Evolutionary conservation across 345 rosid genomes (phyloP).

Genomic region (Carallia brachiata): DNA sequence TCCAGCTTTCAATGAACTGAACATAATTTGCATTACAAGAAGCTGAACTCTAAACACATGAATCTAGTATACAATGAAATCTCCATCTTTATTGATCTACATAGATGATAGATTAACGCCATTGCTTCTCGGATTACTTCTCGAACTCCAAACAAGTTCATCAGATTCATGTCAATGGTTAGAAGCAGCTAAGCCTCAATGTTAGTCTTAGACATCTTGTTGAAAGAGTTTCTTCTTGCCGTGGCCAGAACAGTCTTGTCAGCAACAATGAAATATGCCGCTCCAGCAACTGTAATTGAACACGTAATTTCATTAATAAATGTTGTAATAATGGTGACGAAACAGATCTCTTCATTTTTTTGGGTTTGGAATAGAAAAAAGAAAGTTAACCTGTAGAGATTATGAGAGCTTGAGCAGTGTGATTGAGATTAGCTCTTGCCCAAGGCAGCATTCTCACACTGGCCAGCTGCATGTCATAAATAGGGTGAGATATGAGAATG

Average conservation of each 20-base stretch:
- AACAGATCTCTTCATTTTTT: neutral
- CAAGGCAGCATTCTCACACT: constrained; percentile 73
- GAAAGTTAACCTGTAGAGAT: constrained; percentile 51
- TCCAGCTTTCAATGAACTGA: no score
- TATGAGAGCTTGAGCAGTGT: constrained; percentile 92
- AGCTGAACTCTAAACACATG: no score
- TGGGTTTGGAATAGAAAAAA: no score
- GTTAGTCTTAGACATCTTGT: constrained; percentile 19
- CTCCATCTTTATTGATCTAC: constrained; percentile 22
- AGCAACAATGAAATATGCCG: constrained; percentile 88
- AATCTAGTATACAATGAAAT: no score
- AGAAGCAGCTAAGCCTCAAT: constrained; percentile 22
- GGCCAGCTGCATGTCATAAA: constrained; percentile 47
- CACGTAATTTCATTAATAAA: neutral
- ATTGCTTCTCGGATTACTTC: neutral
- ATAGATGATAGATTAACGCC: constrained; percentile 14
- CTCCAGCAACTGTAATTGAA: constrained; percentile 60
- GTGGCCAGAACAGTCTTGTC: constrained; percentile 90
- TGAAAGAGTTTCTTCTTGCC: constrained; percentile 75
- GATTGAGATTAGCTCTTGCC: constrained; percentile 88
- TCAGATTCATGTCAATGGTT: neutral
- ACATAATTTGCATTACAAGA: no score
- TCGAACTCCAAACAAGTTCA: constrained; percentile 5
- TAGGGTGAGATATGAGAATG: neutral
- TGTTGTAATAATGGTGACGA: neutral